These are phyloP conservation scores for Diaporthe ampelina DNA, from an alignment of 2,329 filamentous ascomycete species.

Conservation along the genomic window DNA sequence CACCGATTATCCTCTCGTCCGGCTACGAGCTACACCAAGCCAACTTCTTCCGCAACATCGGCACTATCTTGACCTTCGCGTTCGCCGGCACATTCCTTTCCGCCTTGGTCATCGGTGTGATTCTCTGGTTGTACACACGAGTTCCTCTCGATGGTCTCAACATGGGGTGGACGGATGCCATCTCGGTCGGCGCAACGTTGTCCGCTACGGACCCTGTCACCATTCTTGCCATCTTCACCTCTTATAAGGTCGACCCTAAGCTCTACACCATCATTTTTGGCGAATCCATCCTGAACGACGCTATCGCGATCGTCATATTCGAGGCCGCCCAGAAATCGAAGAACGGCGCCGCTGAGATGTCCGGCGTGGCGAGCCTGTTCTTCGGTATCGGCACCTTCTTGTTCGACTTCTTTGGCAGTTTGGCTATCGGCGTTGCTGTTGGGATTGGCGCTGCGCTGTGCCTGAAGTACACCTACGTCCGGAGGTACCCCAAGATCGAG, in stretches of 20 bases:
- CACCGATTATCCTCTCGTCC: slow-evolving; percentile 96
- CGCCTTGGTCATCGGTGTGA: slow-evolving; percentile 90
- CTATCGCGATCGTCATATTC: slow-evolving; percentile 98
- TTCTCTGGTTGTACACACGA: slow-evolving; percentile 90
- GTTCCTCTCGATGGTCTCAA: slow-evolving; percentile 88
- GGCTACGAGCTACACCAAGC: slow-evolving; percentile 98
- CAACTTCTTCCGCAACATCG: slow-evolving; percentile 99
- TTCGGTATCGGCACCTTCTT: slow-evolving; percentile 96
- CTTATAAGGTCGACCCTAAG: slow-evolving; percentile 99
- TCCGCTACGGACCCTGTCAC: slow-evolving; percentile 98
- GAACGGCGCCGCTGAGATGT: slow-evolving; percentile 77
- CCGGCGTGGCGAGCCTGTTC: slow-evolving; percentile 86
- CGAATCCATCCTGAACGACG: slow-evolving; percentile 97
- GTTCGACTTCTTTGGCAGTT: slow-evolving; percentile 93
- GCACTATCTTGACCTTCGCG: slow-evolving; percentile 96
- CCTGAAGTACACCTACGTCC: slow-evolving; percentile 94
- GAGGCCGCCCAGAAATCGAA: slow-evolving; percentile 96
- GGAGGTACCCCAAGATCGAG: slow-evolving; percentile 95
- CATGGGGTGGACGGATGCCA: slow-evolving; percentile 94
- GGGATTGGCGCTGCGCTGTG: slow-evolving; percentile 89
- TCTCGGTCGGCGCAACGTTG: slow-evolving; percentile 94
- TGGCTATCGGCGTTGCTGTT: slow-evolving; percentile 89
- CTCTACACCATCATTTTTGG: slow-evolving; percentile 99
- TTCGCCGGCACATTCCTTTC: slow-evolving; percentile 98
- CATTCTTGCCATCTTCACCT: slow-evolving; percentile 98